Percentiles rank a stretch among this genome's conserved stretches.
phyloP scores from a whole-genome alignment of 2,329 filamentous ascomycete species.

The Dothideomycetidae sp. region DNA sequence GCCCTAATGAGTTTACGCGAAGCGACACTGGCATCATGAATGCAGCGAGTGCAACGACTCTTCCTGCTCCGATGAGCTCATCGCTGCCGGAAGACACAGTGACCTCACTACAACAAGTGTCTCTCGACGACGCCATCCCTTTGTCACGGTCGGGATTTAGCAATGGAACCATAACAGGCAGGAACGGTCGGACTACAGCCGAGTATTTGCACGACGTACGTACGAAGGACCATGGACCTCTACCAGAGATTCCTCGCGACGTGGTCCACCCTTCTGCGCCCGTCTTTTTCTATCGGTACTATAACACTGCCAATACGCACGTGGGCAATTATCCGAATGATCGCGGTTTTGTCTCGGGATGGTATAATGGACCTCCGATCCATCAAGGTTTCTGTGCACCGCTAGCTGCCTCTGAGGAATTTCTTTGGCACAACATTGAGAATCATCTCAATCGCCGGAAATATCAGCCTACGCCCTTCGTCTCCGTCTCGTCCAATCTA shows the following conservation, averaged over 20 bases:
- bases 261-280: background rate
- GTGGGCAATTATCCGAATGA: background rate
- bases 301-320: background rate
- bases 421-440: background rate
- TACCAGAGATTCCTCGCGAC: background rate
- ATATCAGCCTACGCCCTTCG: background rate
- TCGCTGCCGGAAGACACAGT: background rate
- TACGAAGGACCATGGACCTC: background rate
- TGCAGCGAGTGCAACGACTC: background rate
- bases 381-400: background rate
- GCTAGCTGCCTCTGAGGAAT: background rate
- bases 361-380: background rate
- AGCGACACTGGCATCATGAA: background rate
- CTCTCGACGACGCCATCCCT: background rate
- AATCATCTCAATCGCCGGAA: conserved; percentile 1
- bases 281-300: conserved; percentile 1
- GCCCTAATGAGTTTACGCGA: background rate
- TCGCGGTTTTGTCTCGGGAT: conserved; percentile 1
- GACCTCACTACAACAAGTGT: background rate
- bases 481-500: conserved; percentile 1
- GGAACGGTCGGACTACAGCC: background rate
- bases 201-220: background rate
- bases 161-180: background rate
- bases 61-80: no score
- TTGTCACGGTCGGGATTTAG: background rate